phyloP scores from a whole-genome alignment of 2,329 filamentous ascomycete species.

The Cladosporium sp. region DNA sequence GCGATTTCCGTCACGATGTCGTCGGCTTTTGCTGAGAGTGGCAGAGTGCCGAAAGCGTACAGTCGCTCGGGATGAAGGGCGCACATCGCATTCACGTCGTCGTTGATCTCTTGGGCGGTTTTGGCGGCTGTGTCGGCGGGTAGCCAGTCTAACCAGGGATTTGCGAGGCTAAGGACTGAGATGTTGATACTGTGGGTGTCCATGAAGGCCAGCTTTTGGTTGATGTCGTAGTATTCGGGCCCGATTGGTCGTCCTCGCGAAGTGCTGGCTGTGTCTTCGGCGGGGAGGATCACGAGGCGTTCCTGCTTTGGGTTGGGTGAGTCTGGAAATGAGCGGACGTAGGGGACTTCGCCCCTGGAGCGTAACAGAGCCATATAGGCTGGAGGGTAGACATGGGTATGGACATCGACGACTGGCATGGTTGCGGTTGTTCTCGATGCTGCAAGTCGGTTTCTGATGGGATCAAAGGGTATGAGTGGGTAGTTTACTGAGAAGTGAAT shows the following conservation, averaged over 20 bases:
- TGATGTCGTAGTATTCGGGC: slow-evolving; percentile 72
- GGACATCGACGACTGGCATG: slow-evolving; percentile 49
- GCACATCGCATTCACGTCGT: slow-evolving; percentile 71
- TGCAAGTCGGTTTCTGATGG: no score
- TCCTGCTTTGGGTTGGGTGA: slow-evolving; percentile 44
- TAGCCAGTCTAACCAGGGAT: slow-evolving; percentile 90
- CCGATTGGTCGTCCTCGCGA: slow-evolving; percentile 73
- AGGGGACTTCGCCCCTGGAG: slow-evolving; percentile 56
- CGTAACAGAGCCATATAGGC: slow-evolving; percentile 54
- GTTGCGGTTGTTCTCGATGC: slow-evolving; percentile 8
- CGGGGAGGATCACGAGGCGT: slow-evolving; percentile 44
- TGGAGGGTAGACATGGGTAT: slow-evolving; percentile 60
- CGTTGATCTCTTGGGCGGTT: slow-evolving; percentile 65
- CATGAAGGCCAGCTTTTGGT: slow-evolving; percentile 82
- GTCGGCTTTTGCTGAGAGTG: slow-evolving; percentile 59
- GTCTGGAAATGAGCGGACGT: slow-evolving; percentile 59
- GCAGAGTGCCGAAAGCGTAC: slow-evolving; percentile 78
- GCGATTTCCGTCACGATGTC: slow-evolving; percentile 60
- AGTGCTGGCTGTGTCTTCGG: slow-evolving; percentile 28
- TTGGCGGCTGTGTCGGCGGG: slow-evolving; percentile 52
- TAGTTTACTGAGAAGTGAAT: no score
- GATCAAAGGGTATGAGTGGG: no score
- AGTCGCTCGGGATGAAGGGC: slow-evolving; percentile 58
- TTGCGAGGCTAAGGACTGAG: slow-evolving; percentile 82
- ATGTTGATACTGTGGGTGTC: slow-evolving; percentile 72